These are phyloP conservation scores for Xylariaceae sp. DNA, from an alignment of 2,329 filamentous ascomycete species.

Conservation along the genomic window DNA sequence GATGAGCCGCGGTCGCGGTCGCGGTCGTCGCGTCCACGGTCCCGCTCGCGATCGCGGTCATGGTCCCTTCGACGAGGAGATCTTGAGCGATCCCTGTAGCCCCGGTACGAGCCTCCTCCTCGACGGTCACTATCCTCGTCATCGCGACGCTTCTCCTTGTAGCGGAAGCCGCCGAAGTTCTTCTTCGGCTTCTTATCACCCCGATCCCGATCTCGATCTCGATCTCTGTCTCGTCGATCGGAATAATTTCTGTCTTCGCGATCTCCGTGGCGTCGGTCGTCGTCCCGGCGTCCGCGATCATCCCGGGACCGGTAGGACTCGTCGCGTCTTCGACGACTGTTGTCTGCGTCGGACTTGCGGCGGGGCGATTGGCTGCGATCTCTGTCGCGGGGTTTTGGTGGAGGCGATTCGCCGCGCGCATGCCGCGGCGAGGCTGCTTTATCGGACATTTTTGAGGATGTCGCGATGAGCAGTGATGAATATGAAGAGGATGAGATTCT, in stretches of 20 bases:
- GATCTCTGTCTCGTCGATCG: constrained; percentile 15
- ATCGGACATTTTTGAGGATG: constrained; percentile 23
- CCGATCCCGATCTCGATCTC: constrained; percentile 10
- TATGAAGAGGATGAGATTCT: neutral
- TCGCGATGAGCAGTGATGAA: neutral
- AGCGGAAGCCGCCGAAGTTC: constrained; percentile 49
- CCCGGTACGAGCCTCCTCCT: constrained; percentile 43
- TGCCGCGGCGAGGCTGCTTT: constrained; percentile 19
- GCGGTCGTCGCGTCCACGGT: constrained; percentile 34
- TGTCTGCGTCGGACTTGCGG: constrained; percentile 19
- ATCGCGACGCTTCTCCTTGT: constrained; percentile 51
- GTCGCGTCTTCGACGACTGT: constrained; percentile 21
- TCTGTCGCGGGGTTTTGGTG: constrained; percentile 23
- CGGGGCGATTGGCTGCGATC: constrained; percentile 29
- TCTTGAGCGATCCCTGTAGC: constrained; percentile 44
- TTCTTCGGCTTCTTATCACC: constrained; percentile 28
- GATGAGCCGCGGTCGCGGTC: constrained; percentile 14
- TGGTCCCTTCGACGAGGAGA: constrained; percentile 35
- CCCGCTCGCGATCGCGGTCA: constrained; percentile 29
- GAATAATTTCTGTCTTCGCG: constrained; percentile 10
- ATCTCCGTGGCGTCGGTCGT: constrained; percentile 8
- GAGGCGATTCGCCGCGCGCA: constrained; percentile 22
- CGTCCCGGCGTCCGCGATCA: constrained; percentile 10
- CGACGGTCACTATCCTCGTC: constrained; percentile 39
- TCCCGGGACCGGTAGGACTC: constrained; percentile 21